phyloP scores from a whole-genome alignment of 352 stramenopile genomes.

The Globisporangium cederbergense region DNA sequence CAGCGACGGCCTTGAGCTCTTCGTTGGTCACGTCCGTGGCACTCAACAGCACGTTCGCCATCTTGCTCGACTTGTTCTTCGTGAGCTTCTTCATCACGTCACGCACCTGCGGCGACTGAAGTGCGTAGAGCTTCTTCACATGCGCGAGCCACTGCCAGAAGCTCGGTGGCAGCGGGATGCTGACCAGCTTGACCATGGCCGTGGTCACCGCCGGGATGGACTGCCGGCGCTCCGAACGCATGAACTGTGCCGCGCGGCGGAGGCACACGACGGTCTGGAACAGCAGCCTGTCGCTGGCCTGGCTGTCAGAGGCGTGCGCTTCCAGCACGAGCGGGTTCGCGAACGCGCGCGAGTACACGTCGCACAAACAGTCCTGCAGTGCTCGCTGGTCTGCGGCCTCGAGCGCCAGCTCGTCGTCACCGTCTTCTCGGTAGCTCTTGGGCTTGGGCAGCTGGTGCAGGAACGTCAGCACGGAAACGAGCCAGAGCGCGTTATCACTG shows the following conservation, averaged over 20 bases:
- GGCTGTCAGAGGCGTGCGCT: constrained; percentile 4
- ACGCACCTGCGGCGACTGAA: constrained; percentile 19
- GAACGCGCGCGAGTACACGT: constrained; percentile 56
- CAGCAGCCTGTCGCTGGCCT: constrained; percentile 19
- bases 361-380: constrained; percentile 40
- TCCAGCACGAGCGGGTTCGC: constrained; percentile 14
- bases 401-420: constrained; percentile 38
- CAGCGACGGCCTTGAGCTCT: constrained; percentile 37
- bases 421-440: constrained; percentile 24
- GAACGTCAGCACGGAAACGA: constrained; percentile 38
- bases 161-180: constrained; percentile 36
- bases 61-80: constrained; percentile 33
- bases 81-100: constrained; percentile 27
- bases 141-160: constrained; percentile 48
- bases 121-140: constrained; percentile 30
- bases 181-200: constrained; percentile 39
- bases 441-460: constrained; percentile 42
- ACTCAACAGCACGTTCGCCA: constrained; percentile 45
- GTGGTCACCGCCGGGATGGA: constrained; percentile 38
- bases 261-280: constrained; percentile 38
- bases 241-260: constrained; percentile 53
- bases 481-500: constrained; percentile 25
- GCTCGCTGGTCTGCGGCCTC: constrained; percentile 25
- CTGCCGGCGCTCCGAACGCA: constrained; percentile 45
- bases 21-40: constrained; percentile 36